Evolutionary conservation across 306 rosid genomes (phyloP), one percentile per base, ranked within the genome.

Genomic region (Begonia loranthoides): DNA sequence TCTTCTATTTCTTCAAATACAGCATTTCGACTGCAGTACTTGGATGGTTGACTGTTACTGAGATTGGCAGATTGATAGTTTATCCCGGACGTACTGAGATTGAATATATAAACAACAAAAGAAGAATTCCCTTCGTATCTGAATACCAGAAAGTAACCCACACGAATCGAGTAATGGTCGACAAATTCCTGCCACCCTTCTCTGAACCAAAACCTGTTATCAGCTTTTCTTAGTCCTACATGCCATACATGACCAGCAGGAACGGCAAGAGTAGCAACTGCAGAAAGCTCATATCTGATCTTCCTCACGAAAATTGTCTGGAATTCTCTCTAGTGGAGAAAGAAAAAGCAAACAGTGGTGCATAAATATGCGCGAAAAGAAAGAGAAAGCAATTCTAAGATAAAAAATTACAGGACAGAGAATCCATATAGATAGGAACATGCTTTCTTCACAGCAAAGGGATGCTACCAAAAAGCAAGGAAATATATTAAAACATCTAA

Each of bases 151-250:
- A 92, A 62, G 81, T 76, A 76, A 56, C 99, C 96, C 41, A 63
- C 70, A 22, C 79, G 70, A 38, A 92, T 71, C 38, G 86, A 68
- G 67, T 83, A 80, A 61, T 65, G 76, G 43, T 80, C 86, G 59
- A 73, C 59, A 61, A 92, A 92, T 13, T 79, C 94, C 48, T 73
- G 76, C 99, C 99, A 92, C 28, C 94, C 96, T 58, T 87, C 79
- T 13, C 63, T 51, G 41, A 92, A 71, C 82, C 96, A 92, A 69
- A 61, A 50, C 52, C 72, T 80, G 63, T 76, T 83, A 57, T 83
- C 96, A 2, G 52, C 68, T 63, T 69, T 80, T 65, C 81, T 80
- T 43, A 86, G 54, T 58, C 87, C 88, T 45, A 86, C 70, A 39
- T 66, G 94, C 93, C 96, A 86, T 39, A 67, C 71, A 51, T 72